Percentiles rank a stretch among this genome's conserved stretches.
Evolutionary conservation across 139 green algal genomes (phyloP).

Genomic region (Chlorokybus atmophyticus): DNA sequence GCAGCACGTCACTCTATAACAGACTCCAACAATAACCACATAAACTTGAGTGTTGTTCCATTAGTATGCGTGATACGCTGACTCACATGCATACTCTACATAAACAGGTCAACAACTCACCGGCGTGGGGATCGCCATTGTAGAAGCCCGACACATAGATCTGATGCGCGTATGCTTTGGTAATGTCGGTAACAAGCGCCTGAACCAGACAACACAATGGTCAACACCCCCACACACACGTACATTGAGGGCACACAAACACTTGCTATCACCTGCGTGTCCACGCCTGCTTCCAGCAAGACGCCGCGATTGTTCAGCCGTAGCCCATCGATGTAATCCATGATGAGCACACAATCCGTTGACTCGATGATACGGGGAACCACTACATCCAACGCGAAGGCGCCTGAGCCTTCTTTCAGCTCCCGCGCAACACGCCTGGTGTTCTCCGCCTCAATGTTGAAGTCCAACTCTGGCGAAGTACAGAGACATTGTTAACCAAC

Average conservation of each 20-base stretch:
- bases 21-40: too few relatives aligned
- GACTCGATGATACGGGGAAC: background rate
- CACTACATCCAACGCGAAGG: background rate
- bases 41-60: too few relatives aligned
- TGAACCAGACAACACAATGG: too few relatives aligned
- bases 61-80: too few relatives aligned
- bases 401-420: background rate
- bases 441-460: too few relatives aligned
- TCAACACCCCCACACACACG: too few relatives aligned
- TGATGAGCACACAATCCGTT: slow-evolving; percentile 54
- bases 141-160: slow-evolving; percentile 83
- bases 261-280: too few relatives aligned
- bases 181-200: slow-evolving; percentile 44
- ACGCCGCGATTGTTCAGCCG: slow-evolving; percentile 80
- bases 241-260: too few relatives aligned
- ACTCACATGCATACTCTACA: too few relatives aligned
- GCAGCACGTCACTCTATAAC: too few relatives aligned
- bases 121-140: slow-evolving; percentile 82
- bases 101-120: slow-evolving; percentile 23
- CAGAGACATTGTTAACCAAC: too few relatives aligned
- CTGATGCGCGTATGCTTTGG: slow-evolving; percentile 89
- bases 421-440: slow-evolving; percentile 9
- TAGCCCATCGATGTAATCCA: slow-evolving; percentile 80
- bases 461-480: too few relatives aligned
- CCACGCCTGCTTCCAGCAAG: slow-evolving; percentile 69